A percentile compares a stretch with the other conserved stretches of the same genome.
These are phyloP conservation scores for Penicillium digitatum DNA, from an alignment of 2,329 filamentous ascomycete genomes.

Conservation along the genomic window DNA sequence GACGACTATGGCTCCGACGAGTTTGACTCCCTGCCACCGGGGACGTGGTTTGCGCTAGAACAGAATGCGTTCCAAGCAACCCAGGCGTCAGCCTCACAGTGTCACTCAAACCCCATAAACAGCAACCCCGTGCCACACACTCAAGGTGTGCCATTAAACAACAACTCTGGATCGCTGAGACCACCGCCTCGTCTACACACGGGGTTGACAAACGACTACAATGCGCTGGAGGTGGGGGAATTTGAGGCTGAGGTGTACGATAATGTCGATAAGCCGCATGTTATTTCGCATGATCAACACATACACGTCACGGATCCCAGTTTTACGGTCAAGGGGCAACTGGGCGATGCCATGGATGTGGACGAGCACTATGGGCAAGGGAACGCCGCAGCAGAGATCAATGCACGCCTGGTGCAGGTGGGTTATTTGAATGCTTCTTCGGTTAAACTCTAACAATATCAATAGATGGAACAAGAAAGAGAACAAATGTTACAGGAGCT, in stretches of 20 bases:
- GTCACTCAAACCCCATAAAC: conserved; percentile 5
- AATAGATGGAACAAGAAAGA: conserved; percentile 39
- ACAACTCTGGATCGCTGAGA: conserved; percentile 20
- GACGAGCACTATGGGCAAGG: conserved; percentile 20
- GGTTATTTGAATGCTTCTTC: not conserved
- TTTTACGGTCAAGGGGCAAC: conserved; percentile 9
- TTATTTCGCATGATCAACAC: conserved; percentile 10
- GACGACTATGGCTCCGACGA: conserved; percentile 49
- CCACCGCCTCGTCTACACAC: conserved; percentile 31
- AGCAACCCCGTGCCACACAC: conserved; percentile 9
- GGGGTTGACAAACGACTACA: conserved; percentile 41
- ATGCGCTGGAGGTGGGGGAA: conserved; percentile 42
- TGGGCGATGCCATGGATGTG: conserved; percentile 19
- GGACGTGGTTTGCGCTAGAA: conserved; percentile 44
- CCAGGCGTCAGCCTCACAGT: conserved; percentile 32
- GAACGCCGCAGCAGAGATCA: conserved; percentile 8
- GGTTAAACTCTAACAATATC: not conserved
- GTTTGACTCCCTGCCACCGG: conserved; percentile 44
- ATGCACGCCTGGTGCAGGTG: conserved; percentile 29
- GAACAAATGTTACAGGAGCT: conserved; percentile 41
- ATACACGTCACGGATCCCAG: conserved; percentile 1
- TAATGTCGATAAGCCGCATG: conserved; percentile 25
- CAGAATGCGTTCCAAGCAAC: conserved; percentile 45
- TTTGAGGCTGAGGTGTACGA: conserved; percentile 44
- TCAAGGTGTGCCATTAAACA: conserved; percentile 5